Base-by-base conservation (phyloP, 75 land plant genomes). In the Sequoia sempervirens region DNA sequence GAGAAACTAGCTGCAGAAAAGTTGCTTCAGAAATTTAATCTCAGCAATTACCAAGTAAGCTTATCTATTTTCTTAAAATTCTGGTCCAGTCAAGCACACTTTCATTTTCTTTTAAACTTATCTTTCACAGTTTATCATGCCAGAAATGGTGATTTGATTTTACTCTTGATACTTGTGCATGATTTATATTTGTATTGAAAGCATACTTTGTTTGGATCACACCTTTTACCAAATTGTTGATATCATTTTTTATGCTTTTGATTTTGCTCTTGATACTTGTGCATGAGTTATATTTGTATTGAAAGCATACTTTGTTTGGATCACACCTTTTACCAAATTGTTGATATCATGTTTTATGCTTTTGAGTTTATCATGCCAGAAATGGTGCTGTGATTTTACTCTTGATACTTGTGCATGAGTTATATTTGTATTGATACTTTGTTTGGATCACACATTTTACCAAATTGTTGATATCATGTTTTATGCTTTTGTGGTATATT, bases 41-140 rank as follows among this genome's bases (percentile, higher is more conserved):
- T 95, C 75, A 85, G 85, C 23, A 95, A 92, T 81, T 95, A 90
- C 89, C 97, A 95, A 79, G 97, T 93, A 86, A 43, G 82, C 20
- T 75, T 26, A 17, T 82, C 37, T 43, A 37, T 40, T 54, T 79
- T 23, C 66, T 56, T 13, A 84, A n/a, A n/a, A 30, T 18, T 75
- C 26, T 34, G 37, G 0, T 80, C 26, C n/a, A 43, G 43, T n/a
- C 80, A 45, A 43, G 38, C 5, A 13, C 18, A 38, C 23, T 75
- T 38, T 15, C 17, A 75, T 45, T 78, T 5, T 78, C 30, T 43
- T 43, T 13, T 26, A 26, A 23, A 5, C 12, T 78, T 78, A 78
- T 9, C 80, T 78, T 43, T 45, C 47, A 23, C 45, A 38, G 23
- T 75, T 20, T n/a, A n/a, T n/a, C n/a, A n/a, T n/a, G n/a, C n/a